phyloP scores from a whole-genome alignment of 116 monocot genomes.

The Trichopus zeylanicus region DNA sequence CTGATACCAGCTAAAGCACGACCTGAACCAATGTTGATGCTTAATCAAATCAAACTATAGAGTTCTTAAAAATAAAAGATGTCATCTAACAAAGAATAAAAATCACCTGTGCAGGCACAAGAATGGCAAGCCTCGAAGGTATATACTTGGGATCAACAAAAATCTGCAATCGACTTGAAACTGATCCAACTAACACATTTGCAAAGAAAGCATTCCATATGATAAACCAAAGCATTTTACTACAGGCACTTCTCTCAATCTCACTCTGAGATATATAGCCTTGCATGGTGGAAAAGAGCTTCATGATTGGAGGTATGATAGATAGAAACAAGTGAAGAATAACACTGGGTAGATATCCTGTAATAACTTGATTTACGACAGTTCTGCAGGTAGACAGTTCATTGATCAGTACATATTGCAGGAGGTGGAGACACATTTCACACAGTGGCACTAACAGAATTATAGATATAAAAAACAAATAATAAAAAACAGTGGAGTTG shows the following conservation, averaged over 20 bases:
- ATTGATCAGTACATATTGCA: not conserved
- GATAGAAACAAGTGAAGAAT: constrained; percentile 75
- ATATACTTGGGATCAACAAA: constrained; percentile 72
- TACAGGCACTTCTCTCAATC: constrained; percentile 90
- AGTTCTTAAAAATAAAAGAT: too few relatives aligned
- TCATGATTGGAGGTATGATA: constrained; percentile 81
- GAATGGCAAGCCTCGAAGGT: constrained; percentile 64
- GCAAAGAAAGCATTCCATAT: constrained; percentile 96
- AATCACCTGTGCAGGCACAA: constrained; percentile 85
- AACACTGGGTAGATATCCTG: constrained; percentile 96
- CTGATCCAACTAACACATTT: constrained; percentile 80
- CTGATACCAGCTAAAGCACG: too few relatives aligned
- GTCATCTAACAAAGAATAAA: not conserved
- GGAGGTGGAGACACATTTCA: not conserved
- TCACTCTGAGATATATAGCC: constrained; percentile 71
- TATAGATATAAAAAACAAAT: too few relatives aligned
- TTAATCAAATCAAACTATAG: too few relatives aligned
- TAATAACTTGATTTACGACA: constrained; percentile 82
- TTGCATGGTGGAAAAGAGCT: constrained; percentile 88
- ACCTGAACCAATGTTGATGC: too few relatives aligned
- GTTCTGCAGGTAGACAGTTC: constrained; percentile 41
- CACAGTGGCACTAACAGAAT: not conserved
- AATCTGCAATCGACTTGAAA: constrained; percentile 49
- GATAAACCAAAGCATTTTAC: constrained; percentile 86
- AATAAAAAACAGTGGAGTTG: too few relatives aligned